These are phyloP conservation scores for Zasmidium cellare DNA, from an alignment of 2,329 filamentous ascomycete species.

Conservation along the genomic window DNA sequence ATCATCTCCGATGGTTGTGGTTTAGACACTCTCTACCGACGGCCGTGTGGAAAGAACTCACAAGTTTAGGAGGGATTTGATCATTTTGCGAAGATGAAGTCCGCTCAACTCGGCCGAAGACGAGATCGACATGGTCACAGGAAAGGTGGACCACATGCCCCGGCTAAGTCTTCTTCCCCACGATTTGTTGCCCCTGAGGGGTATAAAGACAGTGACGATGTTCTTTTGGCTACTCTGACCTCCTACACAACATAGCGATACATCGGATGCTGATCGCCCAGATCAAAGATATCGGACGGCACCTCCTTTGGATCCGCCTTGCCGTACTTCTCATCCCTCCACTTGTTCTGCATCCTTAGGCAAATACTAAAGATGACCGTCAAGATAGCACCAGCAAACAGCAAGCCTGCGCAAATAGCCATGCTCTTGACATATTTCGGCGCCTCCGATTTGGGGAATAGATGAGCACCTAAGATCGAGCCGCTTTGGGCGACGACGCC, in stretches of 20 bases:
- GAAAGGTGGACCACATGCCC: neutral
- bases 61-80: too few relatives aligned
- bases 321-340: slow-evolving; percentile 2
- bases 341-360: slow-evolving; percentile 1
- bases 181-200: too few relatives aligned
- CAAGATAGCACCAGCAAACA: slow-evolving; percentile 2
- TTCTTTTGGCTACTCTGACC: too few relatives aligned
- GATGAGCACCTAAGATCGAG: slow-evolving; percentile 3
- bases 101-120: neutral
- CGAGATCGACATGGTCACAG: neutral
- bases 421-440: slow-evolving; percentile 6
- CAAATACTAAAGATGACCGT: neutral
- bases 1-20: neutral
- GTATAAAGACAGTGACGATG: too few relatives aligned
- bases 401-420: neutral
- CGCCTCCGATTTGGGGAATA: slow-evolving; percentile 1
- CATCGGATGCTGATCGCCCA: slow-evolving; percentile 4
- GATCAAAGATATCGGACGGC: slow-evolving; percentile 6
- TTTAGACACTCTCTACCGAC: too few relatives aligned
- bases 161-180: neutral
- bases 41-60: too few relatives aligned
- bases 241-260: slow-evolving; percentile 1
- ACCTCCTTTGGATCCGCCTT: slow-evolving; percentile 1
- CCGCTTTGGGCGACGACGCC: slow-evolving; percentile 31
- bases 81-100: neutral